phyloP scores from a whole-genome alignment of 495 filamentous ascomycete genomes.

The Clohesyomyces aquaticus region DNA sequence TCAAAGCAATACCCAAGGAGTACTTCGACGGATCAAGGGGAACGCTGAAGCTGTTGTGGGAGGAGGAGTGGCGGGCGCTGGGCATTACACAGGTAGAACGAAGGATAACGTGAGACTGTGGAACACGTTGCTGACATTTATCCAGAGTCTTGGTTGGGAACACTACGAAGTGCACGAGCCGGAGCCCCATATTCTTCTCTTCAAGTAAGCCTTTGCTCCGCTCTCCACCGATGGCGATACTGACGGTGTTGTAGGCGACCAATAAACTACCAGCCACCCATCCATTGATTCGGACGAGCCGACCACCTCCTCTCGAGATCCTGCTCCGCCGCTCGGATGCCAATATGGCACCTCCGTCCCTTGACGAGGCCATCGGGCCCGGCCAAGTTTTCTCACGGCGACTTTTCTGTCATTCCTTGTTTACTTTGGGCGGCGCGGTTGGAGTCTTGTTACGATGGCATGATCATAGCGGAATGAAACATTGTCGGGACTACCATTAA shows the following conservation, averaged over 20 bases:
- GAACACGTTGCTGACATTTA: slow-evolving; percentile 8
- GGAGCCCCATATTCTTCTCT: slow-evolving; percentile 95
- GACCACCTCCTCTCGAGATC: background rate
- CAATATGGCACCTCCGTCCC: background rate
- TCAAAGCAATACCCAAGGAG: slow-evolving; percentile 93
- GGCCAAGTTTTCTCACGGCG: background rate
- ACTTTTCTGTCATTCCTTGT: slow-evolving; percentile 13
- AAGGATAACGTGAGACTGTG: too few relatives aligned
- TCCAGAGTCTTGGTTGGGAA: slow-evolving; percentile 93
- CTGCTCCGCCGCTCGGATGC: background rate
- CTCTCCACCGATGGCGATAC: slow-evolving; percentile 45
- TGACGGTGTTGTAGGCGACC: slow-evolving; percentile 59
- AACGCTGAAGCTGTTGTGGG: slow-evolving; percentile 94
- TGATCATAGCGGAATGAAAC: slow-evolving; percentile 29
- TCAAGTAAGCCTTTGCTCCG: slow-evolving; percentile 74
- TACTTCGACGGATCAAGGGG: slow-evolving; percentile 91
- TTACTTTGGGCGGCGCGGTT: slow-evolving; percentile 21
- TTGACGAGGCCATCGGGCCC: background rate
- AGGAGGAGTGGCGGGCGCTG: slow-evolving; percentile 95
- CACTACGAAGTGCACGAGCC: slow-evolving; percentile 99
- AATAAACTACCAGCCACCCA: slow-evolving; percentile 81
- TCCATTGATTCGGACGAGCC: slow-evolving; percentile 35
- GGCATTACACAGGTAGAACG: slow-evolving; percentile 93
- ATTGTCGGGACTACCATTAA: slow-evolving; percentile 7
- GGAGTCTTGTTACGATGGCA: slow-evolving; percentile 30